Evolutionary conservation across 2,329 filamentous ascomycete genomes (phyloP), one percentile per base, ranked within the genome.

Genomic region (Neofusicoccum umdonicola): DNA sequence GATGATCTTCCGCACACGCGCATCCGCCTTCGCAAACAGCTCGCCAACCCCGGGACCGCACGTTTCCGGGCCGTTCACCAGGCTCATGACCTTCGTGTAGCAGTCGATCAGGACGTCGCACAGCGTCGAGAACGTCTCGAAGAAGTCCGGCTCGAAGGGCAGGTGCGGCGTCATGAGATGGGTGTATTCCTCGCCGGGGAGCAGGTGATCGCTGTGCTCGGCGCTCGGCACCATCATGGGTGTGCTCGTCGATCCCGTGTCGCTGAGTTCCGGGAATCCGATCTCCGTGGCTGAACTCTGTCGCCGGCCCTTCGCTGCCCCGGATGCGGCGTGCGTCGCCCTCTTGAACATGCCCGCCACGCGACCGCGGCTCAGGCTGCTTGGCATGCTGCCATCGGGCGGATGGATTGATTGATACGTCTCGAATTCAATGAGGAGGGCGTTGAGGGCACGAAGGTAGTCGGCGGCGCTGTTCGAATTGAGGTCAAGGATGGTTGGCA

Each of bases 111-210:
- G 81, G 3, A 96, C 92, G 74, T 99, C 95, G 80, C 95, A 98
- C 6, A 99, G 83, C 12, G 95, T 97, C 13, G 93, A 90, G 79
- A 98, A 98, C 0, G 93, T 97, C 80, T 96, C 93, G 77, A 94
- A 95, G 73, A 97, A 99, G 78, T 99, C 95, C 0, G 95, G 95
- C 68, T 98, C 93, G 73, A 99, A 99, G 0, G 95, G 95, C 54
- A 99, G 80, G 15, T 88, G 90, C 0, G 95, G 95, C n/a, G 94
- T 98, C 19, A 97, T 84, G 1, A 99, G 83, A 75, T 94, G 89
- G 0, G 88, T 87, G 76, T 97, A 99, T 72, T 96, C 92, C 73
- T 96, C 93, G 42, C 93, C 92, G n/a, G 75, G 76, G 6, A 74
- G 67, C 11, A 78, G 74, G 42, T 64, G 54, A 54, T 64, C 62